phyloP scores from a whole-genome alignment of 2,329 filamentous ascomycete species.

The Aspergillus puulaauensis region DNA sequence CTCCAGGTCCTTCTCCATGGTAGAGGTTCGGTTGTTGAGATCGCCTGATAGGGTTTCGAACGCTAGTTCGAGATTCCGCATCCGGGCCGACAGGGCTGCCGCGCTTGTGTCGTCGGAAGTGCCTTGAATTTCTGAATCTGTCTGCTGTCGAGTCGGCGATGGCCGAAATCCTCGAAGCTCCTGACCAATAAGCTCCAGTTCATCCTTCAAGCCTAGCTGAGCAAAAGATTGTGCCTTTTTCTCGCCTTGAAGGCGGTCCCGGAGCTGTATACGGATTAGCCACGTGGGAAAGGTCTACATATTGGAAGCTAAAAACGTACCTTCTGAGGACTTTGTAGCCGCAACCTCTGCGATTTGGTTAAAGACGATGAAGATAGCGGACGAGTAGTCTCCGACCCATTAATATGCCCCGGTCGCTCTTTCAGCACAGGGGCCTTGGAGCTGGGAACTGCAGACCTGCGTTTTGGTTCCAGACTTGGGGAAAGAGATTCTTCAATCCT shows the following conservation, averaged over 20 bases:
- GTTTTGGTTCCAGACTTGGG: conserved; percentile 41
- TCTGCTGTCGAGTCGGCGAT: conserved; percentile 33
- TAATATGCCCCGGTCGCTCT: conserved; percentile 32
- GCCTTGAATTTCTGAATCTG: conserved; percentile 30
- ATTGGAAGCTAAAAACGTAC: conserved; percentile 11
- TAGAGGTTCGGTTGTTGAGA: conserved; percentile 60
- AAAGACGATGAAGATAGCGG: conserved; percentile 60
- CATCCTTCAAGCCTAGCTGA: conserved; percentile 68
- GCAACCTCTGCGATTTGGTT: conserved; percentile 69
- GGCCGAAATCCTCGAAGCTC: conserved; percentile 63
- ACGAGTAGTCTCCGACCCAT: conserved; percentile 32
- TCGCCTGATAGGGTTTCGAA: conserved; percentile 62
- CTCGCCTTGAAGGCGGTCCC: conserved; percentile 81
- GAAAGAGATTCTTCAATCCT: conserved; percentile 33
- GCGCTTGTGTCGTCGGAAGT: conserved; percentile 16
- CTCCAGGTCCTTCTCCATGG: conserved; percentile 70
- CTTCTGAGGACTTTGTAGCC: conserved; percentile 64
- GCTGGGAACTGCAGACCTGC: conserved; percentile 47
- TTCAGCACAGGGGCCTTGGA: conserved; percentile 36
- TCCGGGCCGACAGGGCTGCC: conserved; percentile 45
- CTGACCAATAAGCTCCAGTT: conserved; percentile 76
- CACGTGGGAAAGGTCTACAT: not conserved
- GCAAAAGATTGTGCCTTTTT: conserved; percentile 71
- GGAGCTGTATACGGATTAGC: conserved; percentile 43
- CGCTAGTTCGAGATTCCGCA: conserved; percentile 67